These are phyloP conservation scores for Chenopodium formosanum DNA, from an alignment of 148 eudicot species.

Conservation along the genomic window DNA sequence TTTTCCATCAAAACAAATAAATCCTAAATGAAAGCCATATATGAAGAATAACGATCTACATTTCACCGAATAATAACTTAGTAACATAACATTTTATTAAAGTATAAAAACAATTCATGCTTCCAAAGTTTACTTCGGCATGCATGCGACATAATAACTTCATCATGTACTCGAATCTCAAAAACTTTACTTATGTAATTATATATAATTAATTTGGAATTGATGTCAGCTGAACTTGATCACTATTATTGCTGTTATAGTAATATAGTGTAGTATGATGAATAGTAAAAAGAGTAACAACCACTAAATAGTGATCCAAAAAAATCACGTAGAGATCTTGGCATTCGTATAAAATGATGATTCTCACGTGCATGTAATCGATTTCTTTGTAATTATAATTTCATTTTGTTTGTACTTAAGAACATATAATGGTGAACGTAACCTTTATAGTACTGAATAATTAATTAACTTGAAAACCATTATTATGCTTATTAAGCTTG, in stretches of 20 bases:
- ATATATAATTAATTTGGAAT: not conserved
- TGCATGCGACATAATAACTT: slow-evolving; percentile 6
- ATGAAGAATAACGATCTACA: too few relatives aligned
- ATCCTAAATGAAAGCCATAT: too few relatives aligned
- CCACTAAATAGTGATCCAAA: not conserved
- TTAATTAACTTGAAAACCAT: not conserved
- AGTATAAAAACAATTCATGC: not conserved
- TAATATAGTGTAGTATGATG: not conserved
- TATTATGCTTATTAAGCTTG: not conserved
- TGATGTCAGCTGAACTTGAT: not conserved
- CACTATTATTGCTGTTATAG: not conserved
- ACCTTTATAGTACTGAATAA: not conserved
- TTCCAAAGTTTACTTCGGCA: not conserved
- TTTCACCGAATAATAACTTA: too few relatives aligned
- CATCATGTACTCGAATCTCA: slow-evolving; percentile 1
- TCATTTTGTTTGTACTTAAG: slow-evolving; percentile 17
- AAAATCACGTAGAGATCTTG: not conserved
- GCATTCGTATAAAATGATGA: not conserved
- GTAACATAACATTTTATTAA: too few relatives aligned
- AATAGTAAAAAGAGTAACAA: not conserved
- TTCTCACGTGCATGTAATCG: slow-evolving; percentile 13
- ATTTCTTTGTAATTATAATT: not conserved
- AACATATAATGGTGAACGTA: not conserved
- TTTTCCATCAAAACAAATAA: too few relatives aligned
- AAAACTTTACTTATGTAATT: not conserved